Conservation (phyloP, 192 early-diverging fungal species). For the Kappamyces sp. region DNA sequence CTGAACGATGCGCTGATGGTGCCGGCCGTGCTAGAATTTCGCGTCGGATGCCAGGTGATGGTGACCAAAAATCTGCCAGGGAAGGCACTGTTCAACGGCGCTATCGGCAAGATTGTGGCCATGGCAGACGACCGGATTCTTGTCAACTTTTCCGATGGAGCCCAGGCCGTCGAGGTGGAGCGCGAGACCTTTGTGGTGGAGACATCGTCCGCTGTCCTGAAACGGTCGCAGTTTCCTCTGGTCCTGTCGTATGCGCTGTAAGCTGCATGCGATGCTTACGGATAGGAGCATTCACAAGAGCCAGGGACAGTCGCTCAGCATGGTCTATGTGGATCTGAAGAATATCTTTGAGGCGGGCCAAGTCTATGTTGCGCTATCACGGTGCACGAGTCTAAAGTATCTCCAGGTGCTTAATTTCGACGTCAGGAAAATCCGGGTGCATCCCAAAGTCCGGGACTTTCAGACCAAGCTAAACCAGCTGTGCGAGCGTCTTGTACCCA, state of each 20-base stretch:
- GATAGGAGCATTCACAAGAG: slow-evolving; percentile 46
- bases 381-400: slow-evolving; percentile 31
- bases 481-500: too few species aligned
- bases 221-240: slow-evolving; percentile 27
- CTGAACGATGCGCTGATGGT: slow-evolving; percentile 1
- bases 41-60: slow-evolving; percentile 4
- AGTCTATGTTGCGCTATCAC: slow-evolving; percentile 46
- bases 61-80: slow-evolving; percentile 34
- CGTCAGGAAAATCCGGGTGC: slow-evolving; percentile 20
- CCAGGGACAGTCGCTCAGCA: slow-evolving; percentile 46
- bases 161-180: slow-evolving; percentile 8
- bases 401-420: slow-evolving; percentile 25
- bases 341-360: slow-evolving; percentile 47
- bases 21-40: not conserved
- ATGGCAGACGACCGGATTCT: slow-evolving; percentile 29
- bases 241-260: slow-evolving; percentile 43
- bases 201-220: slow-evolving; percentile 3
- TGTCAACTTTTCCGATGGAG: slow-evolving; percentile 25
- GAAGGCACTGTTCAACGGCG: slow-evolving; percentile 41
- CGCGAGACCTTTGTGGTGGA: slow-evolving; percentile 12
- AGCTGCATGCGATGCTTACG: slow-evolving; percentile 9
- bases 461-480: slow-evolving; percentile 10
- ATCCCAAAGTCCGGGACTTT: slow-evolving; percentile 20
- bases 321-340: slow-evolving; percentile 37
- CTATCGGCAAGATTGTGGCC: slow-evolving; percentile 26